Conservation (phyloP, 192 early-diverging fungal genomes). For the Geranomyces variabilis region DNA sequence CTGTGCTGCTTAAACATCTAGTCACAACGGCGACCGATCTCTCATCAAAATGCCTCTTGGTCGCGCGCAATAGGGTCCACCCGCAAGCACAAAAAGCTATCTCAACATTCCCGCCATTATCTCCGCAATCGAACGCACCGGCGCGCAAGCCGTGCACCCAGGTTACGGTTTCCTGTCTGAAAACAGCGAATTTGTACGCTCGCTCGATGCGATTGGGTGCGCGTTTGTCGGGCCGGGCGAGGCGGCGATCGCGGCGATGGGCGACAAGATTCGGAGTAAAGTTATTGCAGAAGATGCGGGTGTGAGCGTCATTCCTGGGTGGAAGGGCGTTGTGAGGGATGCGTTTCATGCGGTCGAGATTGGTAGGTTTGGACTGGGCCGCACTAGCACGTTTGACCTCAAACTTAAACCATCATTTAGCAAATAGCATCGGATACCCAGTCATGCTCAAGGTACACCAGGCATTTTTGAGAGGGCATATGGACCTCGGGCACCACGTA, state of each 20-base stretch:
- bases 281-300: slow-evolving; percentile 86
- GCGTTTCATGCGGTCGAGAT: slow-evolving; percentile 76
- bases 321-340: slow-evolving; percentile 67
- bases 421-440: neutral
- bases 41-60: too few species aligned
- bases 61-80: neutral
- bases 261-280: slow-evolving; percentile 92
- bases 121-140: slow-evolving; percentile 70
- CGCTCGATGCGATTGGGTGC: slow-evolving; percentile 64
- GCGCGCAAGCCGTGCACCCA: slow-evolving; percentile 92
- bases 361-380: slow-evolving; percentile 71
- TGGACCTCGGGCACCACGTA: too few species aligned
- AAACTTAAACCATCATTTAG: neutral
- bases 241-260: slow-evolving; percentile 89
- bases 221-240: slow-evolving; percentile 91
- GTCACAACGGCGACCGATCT: too few species aligned
- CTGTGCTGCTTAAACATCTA: too few species aligned
- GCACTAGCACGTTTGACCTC: slow-evolving; percentile 74
- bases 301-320: slow-evolving; percentile 92
- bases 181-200: slow-evolving; percentile 85
- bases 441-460: slow-evolving; percentile 11
- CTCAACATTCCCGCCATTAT: slow-evolving; percentile 80
- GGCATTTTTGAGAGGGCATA: neutral
- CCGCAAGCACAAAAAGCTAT: slow-evolving; percentile 75
- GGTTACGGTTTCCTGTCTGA: slow-evolving; percentile 98